Evolutionary conservation across 768 basidiomycete species (phyloP).

Genomic region (Russula olivacea): DNA sequence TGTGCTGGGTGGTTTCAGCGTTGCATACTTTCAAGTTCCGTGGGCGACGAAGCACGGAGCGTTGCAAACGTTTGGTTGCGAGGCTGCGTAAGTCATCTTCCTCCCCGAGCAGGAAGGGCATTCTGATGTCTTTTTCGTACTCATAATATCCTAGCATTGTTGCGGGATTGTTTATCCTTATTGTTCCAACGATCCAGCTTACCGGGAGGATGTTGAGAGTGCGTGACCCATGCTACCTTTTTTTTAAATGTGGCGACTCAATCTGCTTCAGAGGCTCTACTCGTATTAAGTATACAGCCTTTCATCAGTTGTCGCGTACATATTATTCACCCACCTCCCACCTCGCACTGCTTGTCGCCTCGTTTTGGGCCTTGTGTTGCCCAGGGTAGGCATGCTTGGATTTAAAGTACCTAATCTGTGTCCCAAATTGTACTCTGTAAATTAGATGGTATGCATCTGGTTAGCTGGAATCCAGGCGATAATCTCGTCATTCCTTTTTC

Average conservation of each 20-base stretch:
- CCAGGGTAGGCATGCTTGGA: background rate
- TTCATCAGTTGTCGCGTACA: background rate
- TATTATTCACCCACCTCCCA: background rate
- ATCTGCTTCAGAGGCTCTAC: slow-evolving; percentile 12
- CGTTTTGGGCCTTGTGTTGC: background rate
- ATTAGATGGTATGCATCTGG: too few relatives aligned
- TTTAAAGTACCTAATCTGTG: too few relatives aligned
- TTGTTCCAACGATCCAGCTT: slow-evolving; percentile 47
- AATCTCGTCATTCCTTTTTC: too few relatives aligned
- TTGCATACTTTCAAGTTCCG: slow-evolving; percentile 61
- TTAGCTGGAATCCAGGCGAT: too few relatives aligned
- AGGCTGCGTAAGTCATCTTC: slow-evolving; percentile 46
- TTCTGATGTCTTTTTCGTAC: background rate
- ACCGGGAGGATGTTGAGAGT: slow-evolving; percentile 45
- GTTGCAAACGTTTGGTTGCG: slow-evolving; percentile 55
- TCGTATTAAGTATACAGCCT: background rate
- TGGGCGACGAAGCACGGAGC: slow-evolving; percentile 59
- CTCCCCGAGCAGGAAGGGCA: background rate
- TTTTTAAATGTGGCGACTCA: background rate
- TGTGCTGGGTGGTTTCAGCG: slow-evolving; percentile 53
- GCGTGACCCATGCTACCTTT: slow-evolving; percentile 23
- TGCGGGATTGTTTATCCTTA: slow-evolving; percentile 44
- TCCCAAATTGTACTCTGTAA: too few relatives aligned
- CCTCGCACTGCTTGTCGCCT: too few relatives aligned
- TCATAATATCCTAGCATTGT: slow-evolving; percentile 37